Conservation (phyloP, 768 basidiomycete species). For the Lentinula aciculospora region DNA sequence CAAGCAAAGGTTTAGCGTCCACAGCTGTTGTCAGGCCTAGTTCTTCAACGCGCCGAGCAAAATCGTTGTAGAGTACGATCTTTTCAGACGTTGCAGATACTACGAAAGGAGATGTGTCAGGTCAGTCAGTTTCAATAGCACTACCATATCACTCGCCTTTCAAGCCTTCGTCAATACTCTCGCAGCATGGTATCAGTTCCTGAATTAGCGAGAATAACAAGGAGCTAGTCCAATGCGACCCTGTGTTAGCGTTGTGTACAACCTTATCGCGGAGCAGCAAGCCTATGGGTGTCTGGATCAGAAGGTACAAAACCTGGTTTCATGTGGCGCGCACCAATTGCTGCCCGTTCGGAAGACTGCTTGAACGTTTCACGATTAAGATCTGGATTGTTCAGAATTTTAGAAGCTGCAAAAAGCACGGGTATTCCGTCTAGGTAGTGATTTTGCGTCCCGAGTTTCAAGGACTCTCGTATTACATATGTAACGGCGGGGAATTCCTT, state of each 20-base stretch:
- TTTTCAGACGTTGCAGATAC: conserved; percentile 32
- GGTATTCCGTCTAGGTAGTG: conserved; percentile 77
- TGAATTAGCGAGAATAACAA: conserved; percentile 71
- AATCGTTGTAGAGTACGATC: conserved; percentile 64
- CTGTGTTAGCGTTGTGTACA: conserved; percentile 59
- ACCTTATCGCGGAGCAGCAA: conserved; percentile 59
- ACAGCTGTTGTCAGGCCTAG: conserved; percentile 54
- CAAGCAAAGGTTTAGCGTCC: conserved; percentile 69
- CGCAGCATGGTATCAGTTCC: conserved; percentile 57
- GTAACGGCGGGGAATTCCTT: conserved; percentile 55
- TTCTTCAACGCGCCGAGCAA: conserved; percentile 54
- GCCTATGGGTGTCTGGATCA: conserved; percentile 27
- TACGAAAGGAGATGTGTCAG: conserved; percentile 17
- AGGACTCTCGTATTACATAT: conserved; percentile 71
- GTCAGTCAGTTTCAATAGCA: conserved; percentile 10
- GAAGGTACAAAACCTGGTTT: background rate
- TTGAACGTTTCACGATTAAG: conserved; percentile 28
- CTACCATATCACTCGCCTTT: conserved; percentile 32
- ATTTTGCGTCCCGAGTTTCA: conserved; percentile 78
- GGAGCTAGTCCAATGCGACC: conserved; percentile 66
- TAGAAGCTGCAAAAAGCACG: conserved; percentile 51
- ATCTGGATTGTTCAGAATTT: conserved; percentile 32
- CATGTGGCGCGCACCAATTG: conserved; percentile 42
- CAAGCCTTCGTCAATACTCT: conserved; percentile 30
- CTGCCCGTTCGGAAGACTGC: conserved; percentile 43